Base-by-base conservation (phyloP, 1,139 yeast genomes). In the Yamadazyma atmosphaerica region DNA sequence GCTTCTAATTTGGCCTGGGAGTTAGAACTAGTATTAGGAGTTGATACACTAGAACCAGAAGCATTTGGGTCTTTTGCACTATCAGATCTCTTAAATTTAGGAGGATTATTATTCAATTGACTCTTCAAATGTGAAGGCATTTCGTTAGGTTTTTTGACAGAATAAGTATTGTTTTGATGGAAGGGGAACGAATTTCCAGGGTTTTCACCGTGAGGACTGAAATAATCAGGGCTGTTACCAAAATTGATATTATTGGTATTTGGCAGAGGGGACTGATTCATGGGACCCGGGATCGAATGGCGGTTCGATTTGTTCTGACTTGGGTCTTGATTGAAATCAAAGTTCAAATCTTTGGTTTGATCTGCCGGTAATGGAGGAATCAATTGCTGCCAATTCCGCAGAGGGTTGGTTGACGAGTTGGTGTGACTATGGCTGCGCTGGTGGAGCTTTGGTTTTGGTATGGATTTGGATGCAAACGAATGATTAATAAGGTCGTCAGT, bases 31-130 rank as follows among this genome's bases (percentile, higher is more conserved):
- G 33, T 11, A n/a, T 29, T 18, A 11, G 33, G 13, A 14, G 33
- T 26, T 13, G 15, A 17, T 10, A 24, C 18, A n/a, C 77, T 38
- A 74, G 51, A 79, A 74, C 74, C 41, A 57, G 37, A 21, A 34
- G 30, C 6, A 19, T 19, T 24, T 15, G 33, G 18, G 5, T 28
- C 19, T 30, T 34, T 43, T 10, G 40, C 31, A 32, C 44, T 43
- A 32, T 18, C 19, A 3, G 40, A 28, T 24, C 46, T 43, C 16
- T 26, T 44, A 6, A 44, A 28, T 28, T 38, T 44, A 3, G 45
- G 47, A 23, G 40, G 38, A 16, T 33, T 32, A 14, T n/a, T 14
- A 8, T 14, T 18, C 33, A 42, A 16, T 22, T 33, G 41, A n/a
- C 21, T 19, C 25, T 39, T 44, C 15, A 40, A 28, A 27, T 25